Evolutionary conservation across 2,329 filamentous ascomycete species (phyloP).

Genomic region (Exutisphaerella laricina): DNA sequence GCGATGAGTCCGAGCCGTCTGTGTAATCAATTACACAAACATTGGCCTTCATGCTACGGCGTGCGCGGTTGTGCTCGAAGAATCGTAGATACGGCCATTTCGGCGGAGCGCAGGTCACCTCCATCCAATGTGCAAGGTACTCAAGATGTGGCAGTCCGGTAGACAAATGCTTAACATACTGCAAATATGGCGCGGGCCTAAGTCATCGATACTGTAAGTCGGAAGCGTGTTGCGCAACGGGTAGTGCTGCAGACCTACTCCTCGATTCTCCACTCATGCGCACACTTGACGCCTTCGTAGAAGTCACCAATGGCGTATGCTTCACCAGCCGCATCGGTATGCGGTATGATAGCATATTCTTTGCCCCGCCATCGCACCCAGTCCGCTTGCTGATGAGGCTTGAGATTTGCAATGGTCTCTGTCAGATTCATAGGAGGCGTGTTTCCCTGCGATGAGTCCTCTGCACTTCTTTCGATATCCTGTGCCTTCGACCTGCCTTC

Average conservation of each 20-base stretch:
- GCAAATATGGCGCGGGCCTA: slow-evolving; percentile 20
- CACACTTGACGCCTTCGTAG: slow-evolving; percentile 16
- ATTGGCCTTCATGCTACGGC: slow-evolving; percentile 16
- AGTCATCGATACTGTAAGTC: no score
- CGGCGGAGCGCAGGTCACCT: slow-evolving; percentile 21
- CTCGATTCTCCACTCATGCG: slow-evolving; percentile 13
- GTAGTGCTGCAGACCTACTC: neutral
- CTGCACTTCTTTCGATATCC: neutral
- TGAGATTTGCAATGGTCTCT: neutral
- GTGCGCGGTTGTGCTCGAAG: neutral
- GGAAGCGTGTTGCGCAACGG: neutral
- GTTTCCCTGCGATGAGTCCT: no score
- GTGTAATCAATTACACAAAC: slow-evolving; percentile 21
- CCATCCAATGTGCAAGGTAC: slow-evolving; percentile 26
- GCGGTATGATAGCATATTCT: slow-evolving; percentile 9
- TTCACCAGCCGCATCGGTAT: slow-evolving; percentile 19
- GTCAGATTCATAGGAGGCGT: no score
- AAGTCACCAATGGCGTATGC: slow-evolving; percentile 22
- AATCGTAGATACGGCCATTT: slow-evolving; percentile 24
- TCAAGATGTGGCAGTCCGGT: slow-evolving; percentile 17
- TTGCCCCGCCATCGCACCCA: slow-evolving; percentile 1
- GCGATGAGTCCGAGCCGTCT: neutral
- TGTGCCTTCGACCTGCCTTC: neutral
- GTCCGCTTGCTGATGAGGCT: neutral
- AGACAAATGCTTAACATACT: slow-evolving; percentile 18